Evolutionary conservation across 768 basidiomycete genomes (phyloP).

Genomic region (Daedaleopsis nitida): DNA sequence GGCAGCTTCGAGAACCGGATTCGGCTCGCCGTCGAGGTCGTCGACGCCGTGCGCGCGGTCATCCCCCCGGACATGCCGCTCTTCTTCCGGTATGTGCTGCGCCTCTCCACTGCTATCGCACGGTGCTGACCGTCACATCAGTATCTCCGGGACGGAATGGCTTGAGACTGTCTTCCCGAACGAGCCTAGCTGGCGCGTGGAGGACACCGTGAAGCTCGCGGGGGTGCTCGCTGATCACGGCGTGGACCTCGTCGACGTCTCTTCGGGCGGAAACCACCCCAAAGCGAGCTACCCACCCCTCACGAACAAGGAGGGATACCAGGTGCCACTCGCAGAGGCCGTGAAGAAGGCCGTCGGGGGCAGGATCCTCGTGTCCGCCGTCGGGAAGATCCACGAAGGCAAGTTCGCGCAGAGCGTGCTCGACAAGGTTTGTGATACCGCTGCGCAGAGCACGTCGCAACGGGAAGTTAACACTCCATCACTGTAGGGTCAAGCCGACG

Average conservation of each 20-base stretch:
- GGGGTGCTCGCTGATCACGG: slow-evolving; percentile 60
- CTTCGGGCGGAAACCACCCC: slow-evolving; percentile 58
- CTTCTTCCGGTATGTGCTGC: slow-evolving; percentile 58
- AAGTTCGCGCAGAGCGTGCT: slow-evolving; percentile 62
- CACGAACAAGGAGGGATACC: slow-evolving; percentile 10
- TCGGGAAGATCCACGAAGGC: slow-evolving; percentile 59
- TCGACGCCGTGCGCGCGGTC: slow-evolving; percentile 44
- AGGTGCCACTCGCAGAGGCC: slow-evolving; percentile 19
- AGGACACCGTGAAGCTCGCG: slow-evolving; percentile 67
- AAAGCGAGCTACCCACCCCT: slow-evolving; percentile 44
- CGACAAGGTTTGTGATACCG: too few species aligned
- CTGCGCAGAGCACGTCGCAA: too few species aligned
- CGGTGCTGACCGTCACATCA: slow-evolving; percentile 32
- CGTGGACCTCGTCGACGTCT: slow-evolving; percentile 76
- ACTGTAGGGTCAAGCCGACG: slow-evolving; percentile 52
- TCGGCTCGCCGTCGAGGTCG: slow-evolving; percentile 38
- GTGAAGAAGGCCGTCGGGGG: slow-evolving; percentile 49
- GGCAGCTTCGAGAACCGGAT: slow-evolving; percentile 50
- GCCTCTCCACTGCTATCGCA: slow-evolving; percentile 22
- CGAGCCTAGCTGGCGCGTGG: slow-evolving; percentile 64
- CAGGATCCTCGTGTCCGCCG: slow-evolving; percentile 47
- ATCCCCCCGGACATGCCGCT: slow-evolving; percentile 66
- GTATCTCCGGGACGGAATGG: slow-evolving; percentile 76
- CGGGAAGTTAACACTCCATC: background rate
- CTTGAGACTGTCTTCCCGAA: slow-evolving; percentile 57